phyloP scores from a whole-genome alignment of 2,329 filamentous ascomycete species.

The Drechslerella dactyloides region DNA sequence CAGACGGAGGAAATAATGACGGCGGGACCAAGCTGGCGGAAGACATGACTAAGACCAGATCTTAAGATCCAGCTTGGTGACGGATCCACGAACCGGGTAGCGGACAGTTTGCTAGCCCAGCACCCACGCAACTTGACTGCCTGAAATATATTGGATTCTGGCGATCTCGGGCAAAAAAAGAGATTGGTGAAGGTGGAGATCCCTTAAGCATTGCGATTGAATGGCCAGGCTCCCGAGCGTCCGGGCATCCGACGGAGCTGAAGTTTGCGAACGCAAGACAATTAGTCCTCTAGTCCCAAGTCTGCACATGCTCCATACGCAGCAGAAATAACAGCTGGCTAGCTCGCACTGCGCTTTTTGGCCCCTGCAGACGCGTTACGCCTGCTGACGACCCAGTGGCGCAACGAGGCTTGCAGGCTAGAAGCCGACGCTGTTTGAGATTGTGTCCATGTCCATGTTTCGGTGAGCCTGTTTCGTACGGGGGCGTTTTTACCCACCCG shows the following conservation, averaged over 20 bases:
- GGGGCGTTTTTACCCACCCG: too few species aligned
- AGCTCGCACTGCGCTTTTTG: background rate
- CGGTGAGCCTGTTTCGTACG: background rate
- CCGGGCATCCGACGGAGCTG: too few species aligned
- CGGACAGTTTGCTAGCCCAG: background rate
- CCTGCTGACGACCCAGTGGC: conserved; percentile 28
- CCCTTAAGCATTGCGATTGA: background rate
- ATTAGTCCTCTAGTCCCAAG: too few species aligned
- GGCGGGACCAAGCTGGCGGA: conserved; percentile 19
- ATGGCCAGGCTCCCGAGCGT: background rate
- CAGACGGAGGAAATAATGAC: too few species aligned
- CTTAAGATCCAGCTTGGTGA: background rate
- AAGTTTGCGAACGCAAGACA: too few species aligned
- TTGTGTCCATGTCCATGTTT: too few species aligned
- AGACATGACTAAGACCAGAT: conserved; percentile 20
- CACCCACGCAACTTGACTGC: background rate
- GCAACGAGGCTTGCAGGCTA: conserved; percentile 34
- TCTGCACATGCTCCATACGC: too few species aligned
- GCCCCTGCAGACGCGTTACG: conserved; percentile 21
- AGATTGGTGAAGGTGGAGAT: background rate
- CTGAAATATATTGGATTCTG: background rate
- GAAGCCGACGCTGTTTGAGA: conserved; percentile 22
- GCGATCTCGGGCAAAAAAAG: background rate
- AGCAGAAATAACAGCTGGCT: background rate
- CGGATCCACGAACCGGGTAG: background rate